Evolutionary conservation across 768 basidiomycete species (phyloP).

Genomic region (Xerocomus brunneocitrinus): DNA sequence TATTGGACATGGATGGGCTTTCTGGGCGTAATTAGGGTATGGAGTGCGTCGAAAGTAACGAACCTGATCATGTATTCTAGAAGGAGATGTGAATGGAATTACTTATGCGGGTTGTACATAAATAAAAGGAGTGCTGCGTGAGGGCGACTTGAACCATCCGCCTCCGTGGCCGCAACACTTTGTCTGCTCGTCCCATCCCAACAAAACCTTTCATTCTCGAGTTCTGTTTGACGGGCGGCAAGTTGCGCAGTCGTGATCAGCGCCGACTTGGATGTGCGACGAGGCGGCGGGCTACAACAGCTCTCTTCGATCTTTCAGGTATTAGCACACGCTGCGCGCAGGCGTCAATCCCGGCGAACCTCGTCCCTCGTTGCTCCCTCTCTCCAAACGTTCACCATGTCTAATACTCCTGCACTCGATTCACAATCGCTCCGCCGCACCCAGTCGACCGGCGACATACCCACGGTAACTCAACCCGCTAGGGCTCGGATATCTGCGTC

Average conservation of each 20-base stretch:
- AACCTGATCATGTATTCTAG: constrained; percentile 41
- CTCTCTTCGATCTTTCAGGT: constrained; percentile 10
- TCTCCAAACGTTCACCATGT: constrained; percentile 25
- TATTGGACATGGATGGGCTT: constrained; percentile 60
- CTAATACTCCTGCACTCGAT: constrained; percentile 24
- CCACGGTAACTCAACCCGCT: constrained; percentile 19
- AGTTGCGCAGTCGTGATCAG: constrained; percentile 14
- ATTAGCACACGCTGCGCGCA: constrained; percentile 22
- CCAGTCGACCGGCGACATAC: constrained; percentile 34
- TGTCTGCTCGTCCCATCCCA: constrained; percentile 4
- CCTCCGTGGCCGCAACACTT: constrained; percentile 7
- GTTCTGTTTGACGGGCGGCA: constrained; percentile 2
- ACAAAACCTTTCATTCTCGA: background rate
- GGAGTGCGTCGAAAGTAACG: constrained; percentile 75
- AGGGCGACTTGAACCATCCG: constrained; percentile 1
- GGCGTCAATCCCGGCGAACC: constrained; percentile 23
- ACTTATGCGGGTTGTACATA: constrained; percentile 11
- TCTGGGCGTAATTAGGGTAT: constrained; percentile 70
- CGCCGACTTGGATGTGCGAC: constrained; percentile 15
- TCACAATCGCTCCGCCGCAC: constrained; percentile 33
- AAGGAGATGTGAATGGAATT: constrained; percentile 1
- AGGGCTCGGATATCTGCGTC: constrained; percentile 29
- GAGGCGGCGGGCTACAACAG: constrained; percentile 13
- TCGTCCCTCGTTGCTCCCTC: constrained; percentile 10
- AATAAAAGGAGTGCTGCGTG: constrained; percentile 13